Base-by-base conservation (phyloP, 257 asterid species). In the Cruciata laevipes region DNA sequence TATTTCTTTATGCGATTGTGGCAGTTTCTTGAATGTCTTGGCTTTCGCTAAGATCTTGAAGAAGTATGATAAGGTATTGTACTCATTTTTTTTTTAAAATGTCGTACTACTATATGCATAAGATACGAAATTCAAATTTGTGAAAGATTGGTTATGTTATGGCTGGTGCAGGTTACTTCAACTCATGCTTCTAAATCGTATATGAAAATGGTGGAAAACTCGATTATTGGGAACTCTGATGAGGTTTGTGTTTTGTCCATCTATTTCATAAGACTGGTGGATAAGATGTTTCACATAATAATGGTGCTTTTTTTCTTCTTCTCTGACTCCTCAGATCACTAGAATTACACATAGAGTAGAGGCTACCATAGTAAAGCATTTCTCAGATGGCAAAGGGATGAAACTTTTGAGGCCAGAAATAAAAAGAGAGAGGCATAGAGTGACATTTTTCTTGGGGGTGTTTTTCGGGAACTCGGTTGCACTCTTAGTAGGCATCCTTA, bases 41-140 rank as follows among this genome's bases (percentile, higher is more conserved):
- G 96, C 97, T 49, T 82, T 85, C 76, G 82, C 95, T 53, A 91
- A 88, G 88, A 91, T 88, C 72, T 68, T 88, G 95, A 88, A 88
- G 94, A 91, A 91, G 84, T 88, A 88, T 65, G 94, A 91, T 69
- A 91, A 91, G 96, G 38, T 35, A 35, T 35, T 35, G 38, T 35
- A 35, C 38, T 35, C 38, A 1, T 35, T 35, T n/a, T n/a, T n/a
- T n/a, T n/a, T n/a, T n/a, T n/a, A n/a, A n/a, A n/a, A n/a, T n/a
- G n/a, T n/a, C n/a, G n/a, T 4, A 4, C 38, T 4, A 4, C 7
- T 35, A 35, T 35, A 35, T 5, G 38, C 38, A 35, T 4, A 7
- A 0, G 38, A 35, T 35, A 35, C 38, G 8, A 5, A 35, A 4
- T 35, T 35, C 38, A 35, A 35, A 35, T 35, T 35, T 35, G 7